Base-by-base conservation (phyloP, 1,284 basidiomycete species). In the Ceratobasidium sp. region DNA sequence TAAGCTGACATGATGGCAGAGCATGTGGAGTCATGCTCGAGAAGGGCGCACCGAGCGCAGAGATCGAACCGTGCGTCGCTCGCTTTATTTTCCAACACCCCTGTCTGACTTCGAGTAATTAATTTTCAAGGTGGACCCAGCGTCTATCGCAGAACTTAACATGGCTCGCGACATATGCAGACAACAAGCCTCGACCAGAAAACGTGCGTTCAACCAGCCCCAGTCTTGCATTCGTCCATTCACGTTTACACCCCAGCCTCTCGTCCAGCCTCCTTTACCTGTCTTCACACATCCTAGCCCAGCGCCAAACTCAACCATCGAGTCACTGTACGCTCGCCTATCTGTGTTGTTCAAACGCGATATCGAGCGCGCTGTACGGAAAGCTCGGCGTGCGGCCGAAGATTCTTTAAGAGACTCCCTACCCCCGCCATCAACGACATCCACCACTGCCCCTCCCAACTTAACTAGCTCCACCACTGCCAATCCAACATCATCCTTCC, bases 161-260 rank as follows among this genome's bases (percentile, higher is more conserved):
- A 54, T 70, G 66, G 66, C 66, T 70, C 18, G 66, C 66, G 41
- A 70, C 66, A 18, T 70, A 70, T 58, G 66, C 66, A 21, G 66
- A 70, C 54, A 57, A 70, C 52, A 70, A 70, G 38, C 66, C 66
- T 43, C 49, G 49, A 28, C 35, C 66, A 16, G 66, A 70, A 70
- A 70, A 70, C 41, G 66, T 70, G 28, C 35, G 66, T 70, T 16
- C 4, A n/a, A 14, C 35, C 21, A 4, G 14, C n/a, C 26, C 32
- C 18, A 35, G 30, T 14, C 32, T 5, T 11, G 35, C 35, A 38
- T 11, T 38, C 35, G 35, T 38, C 11, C 35, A 38, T 38, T 38
- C 35, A 38, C 35, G 35, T 38, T 38, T 38, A 38, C 35, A 38
- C 26, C 47, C 35, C 28, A 57, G 54, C 38, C 52, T 18, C 66